Evolutionary conservation across 108 stramenopile species (phyloP), one percentile per base, ranked within the genome.

Genomic region (Skeletonema tropicum): DNA sequence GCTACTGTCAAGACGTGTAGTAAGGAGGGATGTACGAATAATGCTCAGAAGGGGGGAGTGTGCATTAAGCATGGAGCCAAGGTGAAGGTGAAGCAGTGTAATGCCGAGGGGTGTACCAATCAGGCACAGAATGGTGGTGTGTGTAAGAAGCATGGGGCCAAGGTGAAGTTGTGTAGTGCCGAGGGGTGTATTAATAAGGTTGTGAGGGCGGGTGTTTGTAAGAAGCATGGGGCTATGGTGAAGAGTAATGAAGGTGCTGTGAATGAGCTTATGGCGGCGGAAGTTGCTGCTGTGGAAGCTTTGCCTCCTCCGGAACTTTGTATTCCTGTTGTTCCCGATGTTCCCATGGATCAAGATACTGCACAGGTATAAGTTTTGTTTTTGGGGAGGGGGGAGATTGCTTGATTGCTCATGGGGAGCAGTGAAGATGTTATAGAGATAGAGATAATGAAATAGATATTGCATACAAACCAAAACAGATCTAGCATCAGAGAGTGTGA

Each of bases 81-180:
- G 5, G 59, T 60, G 33, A 60, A 60, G 59, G 33, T 33, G 59
- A 33, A 60, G 30, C 29, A 29, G 59, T 60, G 59, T 5, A 21
- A 17, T 29, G 19, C 14, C 4, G 63, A 73, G 46, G 72, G 72
- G 32, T 73, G 72, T 26, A 73, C 49, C n/a, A 73, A 57, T 38
- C 72, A 73, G 15, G 42, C 63, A 0, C 59, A 73, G 72, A 45
- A 60, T 58, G 72, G 60, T 4, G 72, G 63, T 6, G 26, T 32
- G 30, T 73, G 72, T 39, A 63, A 55, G 23, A 73, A 73, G 63
- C 72, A 73, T 26, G 72, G 72, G n/a, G 72, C 72, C 1, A 35
- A 55, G 13, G 42, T 62, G 35, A 60, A 62, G 15, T 21, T 17
- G 15, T 73, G 72, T 57, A 17, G 63, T 33, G 14, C 12, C 4